Evolutionary conservation across 352 stramenopile genomes (phyloP).

Genomic region (Globisporangium camurandrum): DNA sequence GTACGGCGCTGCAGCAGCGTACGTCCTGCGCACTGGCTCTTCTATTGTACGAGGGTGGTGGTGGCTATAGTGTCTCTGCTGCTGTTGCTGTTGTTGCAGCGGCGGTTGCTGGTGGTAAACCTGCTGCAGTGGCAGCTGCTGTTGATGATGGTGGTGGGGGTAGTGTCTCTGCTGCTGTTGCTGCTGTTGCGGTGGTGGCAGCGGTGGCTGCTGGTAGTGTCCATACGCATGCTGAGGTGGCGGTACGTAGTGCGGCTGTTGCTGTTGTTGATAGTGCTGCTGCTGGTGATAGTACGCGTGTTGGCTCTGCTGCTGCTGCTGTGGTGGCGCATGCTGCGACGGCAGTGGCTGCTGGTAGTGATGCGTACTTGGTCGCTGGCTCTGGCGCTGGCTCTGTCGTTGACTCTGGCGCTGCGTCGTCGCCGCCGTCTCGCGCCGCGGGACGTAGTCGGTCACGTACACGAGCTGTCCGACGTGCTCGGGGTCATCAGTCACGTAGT

Average conservation of each 20-base stretch:
- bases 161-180: constrained; percentile 1
- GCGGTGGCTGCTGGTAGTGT: constrained; percentile 5
- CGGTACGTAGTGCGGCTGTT: constrained; percentile 2
- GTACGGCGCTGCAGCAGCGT: constrained; percentile 2
- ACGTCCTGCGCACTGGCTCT: constrained; percentile 15
- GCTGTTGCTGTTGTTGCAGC: constrained; percentile 7
- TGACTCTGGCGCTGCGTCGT: constrained; percentile 1
- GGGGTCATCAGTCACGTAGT: constrained; percentile 60
- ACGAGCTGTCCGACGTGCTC: constrained; percentile 61
- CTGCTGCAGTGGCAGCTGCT: constrained; percentile 13
- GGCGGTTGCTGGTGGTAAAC: constrained; percentile 9
- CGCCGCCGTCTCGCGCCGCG: constrained; percentile 16
- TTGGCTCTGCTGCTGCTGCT: background rate
- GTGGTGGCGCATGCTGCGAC: constrained; percentile 2
- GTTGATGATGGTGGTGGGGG: constrained; percentile 8
- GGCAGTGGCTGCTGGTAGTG: constrained; percentile 5
- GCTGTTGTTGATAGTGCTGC: constrained; percentile 10
- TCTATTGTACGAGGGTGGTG: constrained; percentile 29
- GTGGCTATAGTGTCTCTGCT: constrained; percentile 12
- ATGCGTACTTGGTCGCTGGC: background rate
- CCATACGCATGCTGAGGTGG: no score
- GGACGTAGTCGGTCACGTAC: constrained; percentile 65
- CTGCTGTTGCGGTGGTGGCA: constrained; percentile 6
- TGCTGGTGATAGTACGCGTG: constrained; percentile 9
- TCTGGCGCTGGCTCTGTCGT: constrained; percentile 20